Conservation (phyloP, 345 rosid genomes). For the Brassica nigra region DNA sequence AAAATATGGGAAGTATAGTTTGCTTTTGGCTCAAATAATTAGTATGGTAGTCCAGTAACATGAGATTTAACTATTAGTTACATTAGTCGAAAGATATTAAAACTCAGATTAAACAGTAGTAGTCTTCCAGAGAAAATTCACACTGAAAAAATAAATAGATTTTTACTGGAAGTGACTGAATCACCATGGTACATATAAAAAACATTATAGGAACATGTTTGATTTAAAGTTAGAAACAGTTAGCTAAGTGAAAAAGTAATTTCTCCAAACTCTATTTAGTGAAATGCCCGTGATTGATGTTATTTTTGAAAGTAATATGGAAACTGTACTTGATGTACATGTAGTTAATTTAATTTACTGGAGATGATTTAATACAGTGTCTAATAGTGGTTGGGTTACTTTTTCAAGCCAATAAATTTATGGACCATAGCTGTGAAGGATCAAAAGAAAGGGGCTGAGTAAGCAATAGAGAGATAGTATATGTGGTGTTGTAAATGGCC, state of each 20-base stretch:
- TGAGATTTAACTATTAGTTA: too few species aligned
- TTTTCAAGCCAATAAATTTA: neutral
- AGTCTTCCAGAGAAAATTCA: too few species aligned
- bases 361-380: neutral
- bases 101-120: too few species aligned
- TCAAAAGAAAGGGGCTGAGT: neutral
- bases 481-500: slow-evolving; percentile 27
- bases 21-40: too few species aligned
- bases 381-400: neutral
- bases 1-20: too few species aligned
- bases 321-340: slow-evolving; percentile 5
- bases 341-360: neutral
- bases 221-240: neutral
- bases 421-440: neutral
- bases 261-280: slow-evolving; percentile 1
- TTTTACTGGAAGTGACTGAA: too few species aligned
- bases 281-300: slow-evolving; percentile 11
- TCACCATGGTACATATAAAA: too few species aligned
- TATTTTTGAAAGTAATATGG: neutral
- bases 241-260: neutral
- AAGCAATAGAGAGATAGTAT: neutral
- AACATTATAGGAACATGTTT: neutral
- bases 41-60: too few species aligned
- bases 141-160: too few species aligned
- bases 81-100: too few species aligned